These are phyloP conservation scores for Zelonia costaricensis DNA, from an alignment of 208 protist genomes.

Conservation along the genomic window DNA sequence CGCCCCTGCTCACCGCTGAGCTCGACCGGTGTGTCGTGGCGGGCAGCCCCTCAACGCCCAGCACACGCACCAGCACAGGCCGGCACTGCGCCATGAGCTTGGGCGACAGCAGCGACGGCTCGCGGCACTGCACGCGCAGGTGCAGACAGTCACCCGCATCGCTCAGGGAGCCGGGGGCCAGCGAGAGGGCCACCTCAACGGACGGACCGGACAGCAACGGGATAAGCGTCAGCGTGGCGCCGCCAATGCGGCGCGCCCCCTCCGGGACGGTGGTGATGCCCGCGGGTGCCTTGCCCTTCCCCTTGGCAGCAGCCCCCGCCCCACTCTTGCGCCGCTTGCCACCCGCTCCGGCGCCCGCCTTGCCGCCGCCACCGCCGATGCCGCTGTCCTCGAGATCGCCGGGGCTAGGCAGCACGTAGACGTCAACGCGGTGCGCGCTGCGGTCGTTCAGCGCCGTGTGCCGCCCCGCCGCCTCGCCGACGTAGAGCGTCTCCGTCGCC, in stretches of 20 bases:
- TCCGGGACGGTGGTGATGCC: slow-evolving; percentile 11
- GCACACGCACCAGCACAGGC: slow-evolving; percentile 26
- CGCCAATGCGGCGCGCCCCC: slow-evolving; percentile 16
- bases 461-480: slow-evolving; percentile 1
- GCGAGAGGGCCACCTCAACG: slow-evolving; percentile 13
- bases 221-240: slow-evolving; percentile 10
- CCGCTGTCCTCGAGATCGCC: background rate
- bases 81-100: slow-evolving; percentile 21
- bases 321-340: slow-evolving; percentile 6
- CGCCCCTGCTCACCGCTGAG: too few relatives aligned
- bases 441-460: slow-evolving; percentile 16
- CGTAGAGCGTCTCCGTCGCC: slow-evolving; percentile 7
- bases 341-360: background rate
- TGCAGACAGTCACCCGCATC: slow-evolving; percentile 1
- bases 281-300: slow-evolving; percentile 12
- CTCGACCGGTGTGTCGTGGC: background rate
- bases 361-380: too few relatives aligned
- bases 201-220: slow-evolving; percentile 18
- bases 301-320: background rate
- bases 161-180: slow-evolving; percentile 1
- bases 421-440: slow-evolving; percentile 25
- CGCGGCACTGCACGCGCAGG: slow-evolving; percentile 25
- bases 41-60: slow-evolving; percentile 13
- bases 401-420: slow-evolving; percentile 8
- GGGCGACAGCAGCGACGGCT: slow-evolving; percentile 16